Evolutionary conservation across 345 rosid genomes (phyloP).

Genomic region (Rhizophora mangle): DNA sequence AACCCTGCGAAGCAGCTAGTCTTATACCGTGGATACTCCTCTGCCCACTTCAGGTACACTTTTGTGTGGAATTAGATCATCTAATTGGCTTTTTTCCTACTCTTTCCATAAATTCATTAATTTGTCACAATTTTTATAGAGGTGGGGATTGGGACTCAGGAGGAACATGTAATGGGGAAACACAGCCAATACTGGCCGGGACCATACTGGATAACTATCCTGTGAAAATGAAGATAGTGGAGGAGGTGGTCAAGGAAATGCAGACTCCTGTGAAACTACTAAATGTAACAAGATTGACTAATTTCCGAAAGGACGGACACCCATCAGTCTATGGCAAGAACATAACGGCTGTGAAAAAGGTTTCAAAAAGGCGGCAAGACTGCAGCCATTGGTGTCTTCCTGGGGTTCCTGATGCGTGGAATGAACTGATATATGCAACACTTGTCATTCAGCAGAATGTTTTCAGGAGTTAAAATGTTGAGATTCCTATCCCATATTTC

Average conservation of each 20-base stretch:
- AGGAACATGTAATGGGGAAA: conserved; percentile 82
- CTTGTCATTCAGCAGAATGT: conserved; percentile 37
- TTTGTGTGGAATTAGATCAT: not conserved
- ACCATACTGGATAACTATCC: conserved; percentile 63
- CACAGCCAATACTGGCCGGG: conserved; percentile 57
- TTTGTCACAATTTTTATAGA: conserved; percentile 30
- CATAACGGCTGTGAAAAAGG: conserved; percentile 32
- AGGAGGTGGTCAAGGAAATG: conserved; percentile 67
- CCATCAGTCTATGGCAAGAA: conserved; percentile 76
- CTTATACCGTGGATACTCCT: conserved; percentile 90
- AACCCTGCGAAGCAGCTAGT: conserved; percentile 61
- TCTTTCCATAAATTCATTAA: too few relatives aligned
- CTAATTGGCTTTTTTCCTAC: not conserved
- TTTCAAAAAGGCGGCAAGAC: conserved; percentile 56
- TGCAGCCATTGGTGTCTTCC: conserved; percentile 99
- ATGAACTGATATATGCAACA: conserved; percentile 77
- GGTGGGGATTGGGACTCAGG: conserved; percentile 99
- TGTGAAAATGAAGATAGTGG: conserved; percentile 80
- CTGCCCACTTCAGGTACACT: conserved; percentile 84
- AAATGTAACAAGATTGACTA: conserved; percentile 79
- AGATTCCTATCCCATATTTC: not conserved
- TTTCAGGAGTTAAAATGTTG: conserved; percentile 15
- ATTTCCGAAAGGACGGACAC: conserved; percentile 91
- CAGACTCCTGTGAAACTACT: conserved; percentile 54
- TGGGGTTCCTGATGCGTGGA: conserved; percentile 91